Evolutionary conservation across 176 grass and related monocot species (phyloP).

Genomic region (Aegilops tauschii): DNA sequence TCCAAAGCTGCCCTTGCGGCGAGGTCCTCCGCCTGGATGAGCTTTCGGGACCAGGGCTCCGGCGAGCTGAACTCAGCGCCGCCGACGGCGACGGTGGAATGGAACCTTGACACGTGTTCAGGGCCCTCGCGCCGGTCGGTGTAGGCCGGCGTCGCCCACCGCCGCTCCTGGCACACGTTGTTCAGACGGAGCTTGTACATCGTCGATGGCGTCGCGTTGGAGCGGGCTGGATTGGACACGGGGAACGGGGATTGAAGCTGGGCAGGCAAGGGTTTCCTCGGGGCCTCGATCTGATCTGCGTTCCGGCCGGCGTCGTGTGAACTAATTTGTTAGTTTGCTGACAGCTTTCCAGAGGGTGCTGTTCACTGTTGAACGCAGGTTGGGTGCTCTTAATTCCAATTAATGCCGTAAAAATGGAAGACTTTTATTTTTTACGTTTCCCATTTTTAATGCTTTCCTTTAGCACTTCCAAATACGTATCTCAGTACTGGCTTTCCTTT

Average conservation of each 20-base stretch:
- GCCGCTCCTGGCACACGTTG: conserved; percentile 63
- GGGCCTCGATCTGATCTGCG: too few species aligned
- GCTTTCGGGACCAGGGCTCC: background rate
- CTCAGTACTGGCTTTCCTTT: too few species aligned
- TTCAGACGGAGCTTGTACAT: conserved; percentile 68
- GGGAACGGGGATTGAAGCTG: too few species aligned
- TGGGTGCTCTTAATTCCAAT: background rate
- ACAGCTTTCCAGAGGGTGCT: too few species aligned
- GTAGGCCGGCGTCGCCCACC: conserved; percentile 62
- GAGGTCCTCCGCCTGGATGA: conserved; percentile 61
- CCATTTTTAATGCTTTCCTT: background rate
- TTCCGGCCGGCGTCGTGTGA: too few species aligned
- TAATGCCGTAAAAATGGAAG: background rate
- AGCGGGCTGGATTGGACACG: too few species aligned
- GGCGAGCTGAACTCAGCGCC: conserved; percentile 32
- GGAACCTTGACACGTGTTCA: conserved; percentile 37
- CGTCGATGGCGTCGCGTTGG: too few species aligned
- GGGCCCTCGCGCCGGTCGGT: background rate
- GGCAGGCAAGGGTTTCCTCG: too few species aligned
- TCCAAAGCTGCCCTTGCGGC: conserved; percentile 63
- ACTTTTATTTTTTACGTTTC: background rate
- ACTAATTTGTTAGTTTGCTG: too few species aligned
- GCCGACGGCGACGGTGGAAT: conserved; percentile 51
- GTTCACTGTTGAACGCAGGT: too few species aligned
- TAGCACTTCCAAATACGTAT: background rate